Percentiles rank a stretch among this genome's conserved stretches.
phyloP scores from a whole-genome alignment of 192 early-diverging fungal species.

The Gonapodya prolifera region DNA sequence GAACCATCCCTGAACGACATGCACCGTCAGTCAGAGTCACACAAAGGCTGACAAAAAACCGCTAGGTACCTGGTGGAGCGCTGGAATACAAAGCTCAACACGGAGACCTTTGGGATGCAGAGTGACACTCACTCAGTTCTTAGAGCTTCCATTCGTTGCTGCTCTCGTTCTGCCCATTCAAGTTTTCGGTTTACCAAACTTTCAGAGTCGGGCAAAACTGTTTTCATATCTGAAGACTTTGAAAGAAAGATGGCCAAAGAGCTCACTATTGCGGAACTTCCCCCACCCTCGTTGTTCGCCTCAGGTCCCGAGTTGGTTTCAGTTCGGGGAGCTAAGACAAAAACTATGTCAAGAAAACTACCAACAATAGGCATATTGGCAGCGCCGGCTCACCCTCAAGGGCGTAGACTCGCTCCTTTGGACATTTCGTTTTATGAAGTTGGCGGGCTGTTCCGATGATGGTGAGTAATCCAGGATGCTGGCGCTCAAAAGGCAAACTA shows the following conservation, averaged over 20 bases:
- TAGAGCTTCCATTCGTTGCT: conserved; percentile 23
- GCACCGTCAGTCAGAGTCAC: no score
- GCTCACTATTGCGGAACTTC: conserved; percentile 40
- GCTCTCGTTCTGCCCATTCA: conserved; percentile 37
- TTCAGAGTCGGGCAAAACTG: conserved; percentile 1
- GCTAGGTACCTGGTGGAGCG: conserved; percentile 10
- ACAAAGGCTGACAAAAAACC: no score
- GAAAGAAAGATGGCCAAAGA: not conserved
- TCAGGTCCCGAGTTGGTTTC: not conserved
- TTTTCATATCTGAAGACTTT: not conserved
- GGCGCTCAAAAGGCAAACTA: not conserved
- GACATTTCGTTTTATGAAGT: conserved; percentile 9
- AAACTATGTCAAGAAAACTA: conserved; percentile 8
- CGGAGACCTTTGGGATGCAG: conserved; percentile 23
- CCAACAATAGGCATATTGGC: not conserved
- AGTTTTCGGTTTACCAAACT: conserved; percentile 38
- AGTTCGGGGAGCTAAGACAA: not conserved
- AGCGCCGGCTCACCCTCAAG: not conserved
- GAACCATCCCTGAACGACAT: not conserved
- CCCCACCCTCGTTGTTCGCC: conserved; percentile 17
- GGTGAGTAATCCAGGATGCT: not conserved
- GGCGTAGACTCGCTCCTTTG: not conserved
- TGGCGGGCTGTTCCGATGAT: conserved; percentile 2
- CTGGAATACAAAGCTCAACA: not conserved
- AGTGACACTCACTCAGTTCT: conserved; percentile 12